A percentile compares a stretch with the other conserved stretches of the same genome.
Conservation (phyloP, 2,329 filamentous ascomycete genomes). For the Phialophora verrucosa region DNA sequence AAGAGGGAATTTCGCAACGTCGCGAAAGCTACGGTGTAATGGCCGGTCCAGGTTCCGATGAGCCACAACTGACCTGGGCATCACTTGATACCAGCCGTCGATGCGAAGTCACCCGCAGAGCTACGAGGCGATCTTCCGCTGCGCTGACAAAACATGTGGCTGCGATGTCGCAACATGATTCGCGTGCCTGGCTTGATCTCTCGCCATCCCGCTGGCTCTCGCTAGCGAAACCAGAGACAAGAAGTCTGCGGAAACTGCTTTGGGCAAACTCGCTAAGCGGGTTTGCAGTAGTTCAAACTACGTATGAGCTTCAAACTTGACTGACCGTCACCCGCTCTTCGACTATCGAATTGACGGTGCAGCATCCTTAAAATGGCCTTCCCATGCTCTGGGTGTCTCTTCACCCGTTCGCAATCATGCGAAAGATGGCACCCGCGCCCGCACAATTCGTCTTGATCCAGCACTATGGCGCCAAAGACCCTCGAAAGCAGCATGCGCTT, state of each 20-base stretch:
- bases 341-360: neutral
- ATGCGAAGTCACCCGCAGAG: no score
- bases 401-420: neutral
- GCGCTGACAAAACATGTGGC: no score
- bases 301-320: neutral
- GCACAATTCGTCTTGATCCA: constrained; percentile 3
- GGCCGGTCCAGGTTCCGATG: no score
- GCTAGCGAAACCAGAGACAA: neutral
- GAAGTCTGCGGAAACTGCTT: constrained; percentile 1
- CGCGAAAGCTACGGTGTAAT: no score
- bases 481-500: constrained; percentile 7
- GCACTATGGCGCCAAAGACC: constrained; percentile 4
- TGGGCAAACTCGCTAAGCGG: neutral
- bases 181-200: neutral
- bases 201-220: neutral
- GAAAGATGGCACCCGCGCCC: neutral
- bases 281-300: neutral
- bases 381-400: neutral
- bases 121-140: no score
- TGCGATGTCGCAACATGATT: no score
- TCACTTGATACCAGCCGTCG: no score
- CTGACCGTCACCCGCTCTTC: neutral
- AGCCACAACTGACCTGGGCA: no score
- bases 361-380: neutral
- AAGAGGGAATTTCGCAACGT: no score